phyloP scores from a whole-genome alignment of 225 moss, liverwort and hornwort species.

The Asterella californica region DNA sequence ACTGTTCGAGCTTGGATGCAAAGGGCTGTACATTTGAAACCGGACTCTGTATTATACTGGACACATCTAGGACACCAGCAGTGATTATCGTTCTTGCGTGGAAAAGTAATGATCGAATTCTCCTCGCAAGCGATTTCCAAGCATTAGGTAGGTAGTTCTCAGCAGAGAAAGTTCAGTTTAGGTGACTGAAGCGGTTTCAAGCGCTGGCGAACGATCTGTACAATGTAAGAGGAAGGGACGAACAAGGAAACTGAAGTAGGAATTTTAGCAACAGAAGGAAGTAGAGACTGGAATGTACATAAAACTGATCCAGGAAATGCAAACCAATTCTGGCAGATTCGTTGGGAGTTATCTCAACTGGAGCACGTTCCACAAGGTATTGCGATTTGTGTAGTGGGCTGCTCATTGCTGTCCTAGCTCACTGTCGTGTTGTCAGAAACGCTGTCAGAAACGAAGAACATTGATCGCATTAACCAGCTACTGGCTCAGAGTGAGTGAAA shows the following conservation, averaged over 20 bases:
- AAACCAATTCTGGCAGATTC: neutral
- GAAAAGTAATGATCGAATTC: neutral
- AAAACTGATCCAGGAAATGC: neutral
- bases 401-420: no score
- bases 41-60: slow-evolving; percentile 67
- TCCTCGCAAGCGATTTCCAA: neutral
- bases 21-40: slow-evolving; percentile 80
- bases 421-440: no score
- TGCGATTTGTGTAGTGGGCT: neutral
- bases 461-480: no score
- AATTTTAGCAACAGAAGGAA: neutral
- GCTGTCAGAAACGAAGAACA: no score
- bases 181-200: neutral
- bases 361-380: neutral
- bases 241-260: neutral
- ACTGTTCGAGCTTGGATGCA: slow-evolving; percentile 72
- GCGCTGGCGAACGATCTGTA: neutral
- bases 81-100: neutral
- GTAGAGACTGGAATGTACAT: neutral
- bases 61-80: slow-evolving; percentile 33
- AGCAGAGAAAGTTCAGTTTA: neutral
- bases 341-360: neutral
- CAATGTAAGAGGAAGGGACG: neutral
- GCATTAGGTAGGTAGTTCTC: neutral
- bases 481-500: no score